These are phyloP conservation scores for Paraconiothyrium sp. DNA, from an alignment of 2,329 filamentous ascomycete genomes.

Conservation along the genomic window DNA sequence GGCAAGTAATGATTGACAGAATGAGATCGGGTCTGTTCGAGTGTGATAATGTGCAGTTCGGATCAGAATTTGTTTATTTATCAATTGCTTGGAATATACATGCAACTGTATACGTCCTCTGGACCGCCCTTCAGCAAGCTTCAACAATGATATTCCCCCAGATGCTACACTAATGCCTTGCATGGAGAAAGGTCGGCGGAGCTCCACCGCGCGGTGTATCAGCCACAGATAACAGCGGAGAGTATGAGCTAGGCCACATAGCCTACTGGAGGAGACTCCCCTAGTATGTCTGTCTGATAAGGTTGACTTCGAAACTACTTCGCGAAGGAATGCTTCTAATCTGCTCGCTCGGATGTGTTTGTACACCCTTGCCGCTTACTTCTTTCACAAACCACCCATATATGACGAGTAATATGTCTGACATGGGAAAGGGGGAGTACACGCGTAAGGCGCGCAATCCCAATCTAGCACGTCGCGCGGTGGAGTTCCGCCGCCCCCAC, in stretches of 20 bases:
- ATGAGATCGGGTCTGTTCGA: background rate
- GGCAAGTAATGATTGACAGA: background rate
- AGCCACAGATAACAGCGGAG: background rate
- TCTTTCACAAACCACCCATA: background rate
- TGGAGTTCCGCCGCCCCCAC: constrained; percentile 2
- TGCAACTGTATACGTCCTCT: background rate
- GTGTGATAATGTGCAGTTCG: background rate
- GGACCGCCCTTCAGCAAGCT: background rate
- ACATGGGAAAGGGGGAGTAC: background rate
- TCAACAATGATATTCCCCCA: background rate
- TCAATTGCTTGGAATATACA: background rate
- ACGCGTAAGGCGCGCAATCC: background rate
- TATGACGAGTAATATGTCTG: background rate
- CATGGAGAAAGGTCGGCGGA: background rate
- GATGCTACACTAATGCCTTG: background rate
- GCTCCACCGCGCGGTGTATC: background rate
- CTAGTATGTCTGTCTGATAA: too few relatives aligned
- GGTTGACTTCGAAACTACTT: too few relatives aligned
- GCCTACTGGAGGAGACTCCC: too few relatives aligned
- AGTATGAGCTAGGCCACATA: background rate
- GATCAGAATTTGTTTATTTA: background rate
- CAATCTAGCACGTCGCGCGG: background rate
- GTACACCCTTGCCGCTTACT: too few relatives aligned
- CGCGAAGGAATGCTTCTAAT: too few relatives aligned
- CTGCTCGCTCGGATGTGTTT: too few relatives aligned